Conservation (phyloP, 75 land plant genomes). For the Picea glauca region DNA sequence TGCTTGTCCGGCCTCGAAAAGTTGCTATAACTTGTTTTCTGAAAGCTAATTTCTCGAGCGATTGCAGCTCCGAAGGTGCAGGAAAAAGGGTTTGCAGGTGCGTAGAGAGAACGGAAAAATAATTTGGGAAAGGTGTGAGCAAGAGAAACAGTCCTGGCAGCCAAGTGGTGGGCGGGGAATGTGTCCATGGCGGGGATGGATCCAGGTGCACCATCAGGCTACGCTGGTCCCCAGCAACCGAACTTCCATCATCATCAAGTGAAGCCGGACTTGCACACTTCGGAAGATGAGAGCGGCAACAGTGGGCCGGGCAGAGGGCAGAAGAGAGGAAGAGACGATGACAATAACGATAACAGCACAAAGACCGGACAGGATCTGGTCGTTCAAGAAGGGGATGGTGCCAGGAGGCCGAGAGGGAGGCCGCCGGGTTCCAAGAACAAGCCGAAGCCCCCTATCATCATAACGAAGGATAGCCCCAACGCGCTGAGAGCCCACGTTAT, state of each 20-base stretch:
- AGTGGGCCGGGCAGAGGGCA: slow-evolving; percentile 4
- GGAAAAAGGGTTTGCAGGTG: not conserved
- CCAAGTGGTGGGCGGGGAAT: slow-evolving; percentile 14
- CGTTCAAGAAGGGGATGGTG: slow-evolving; percentile 20
- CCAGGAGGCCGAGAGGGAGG: slow-evolving; percentile 57
- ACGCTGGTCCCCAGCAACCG: not conserved
- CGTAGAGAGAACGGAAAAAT: not conserved
- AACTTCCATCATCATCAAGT: not conserved
- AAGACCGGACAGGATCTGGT: not conserved
- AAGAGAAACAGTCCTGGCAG: slow-evolving; percentile 5
- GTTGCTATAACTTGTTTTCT: too few species aligned
- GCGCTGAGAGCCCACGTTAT: slow-evolving; percentile 78
- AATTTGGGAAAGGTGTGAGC: not conserved
- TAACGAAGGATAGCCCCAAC: slow-evolving; percentile 79
- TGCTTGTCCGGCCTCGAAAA: too few species aligned
- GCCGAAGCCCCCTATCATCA: slow-evolving; percentile 85
- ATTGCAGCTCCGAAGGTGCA: not conserved
- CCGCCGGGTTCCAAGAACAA: slow-evolving; percentile 89
- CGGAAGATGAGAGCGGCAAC: slow-evolving; percentile 30
- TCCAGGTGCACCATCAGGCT: slow-evolving; percentile 4
- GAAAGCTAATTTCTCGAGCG: too few species aligned
- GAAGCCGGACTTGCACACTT: slow-evolving; percentile 10
- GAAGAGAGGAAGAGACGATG: slow-evolving; percentile 6
- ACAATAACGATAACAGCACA: slow-evolving; percentile 18
- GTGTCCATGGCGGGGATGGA: slow-evolving; percentile 11